Percentiles rank a stretch among this genome's conserved stretches.
phyloP scores from a whole-genome alignment of 2,329 filamentous ascomycete species.

The Lasiodiplodia sp. region DNA sequence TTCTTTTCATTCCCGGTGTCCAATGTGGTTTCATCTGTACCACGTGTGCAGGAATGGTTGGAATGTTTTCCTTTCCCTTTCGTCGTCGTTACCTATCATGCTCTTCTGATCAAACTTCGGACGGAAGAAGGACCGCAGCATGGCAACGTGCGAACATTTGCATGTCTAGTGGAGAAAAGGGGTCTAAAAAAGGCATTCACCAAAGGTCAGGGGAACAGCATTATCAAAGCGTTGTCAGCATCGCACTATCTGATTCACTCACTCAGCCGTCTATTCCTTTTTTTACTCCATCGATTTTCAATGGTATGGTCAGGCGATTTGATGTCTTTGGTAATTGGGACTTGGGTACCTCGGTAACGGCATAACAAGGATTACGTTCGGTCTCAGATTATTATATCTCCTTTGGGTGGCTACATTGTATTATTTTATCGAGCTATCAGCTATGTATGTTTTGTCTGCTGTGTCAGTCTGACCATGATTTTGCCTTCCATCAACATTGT shows the following conservation, averaged over 20 bases:
- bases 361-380: background rate
- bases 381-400: background rate
- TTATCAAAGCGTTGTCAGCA: background rate
- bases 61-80: too few species aligned
- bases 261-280: background rate
- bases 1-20: background rate
- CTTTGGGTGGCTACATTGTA: background rate
- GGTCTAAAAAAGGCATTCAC: background rate
- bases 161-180: background rate
- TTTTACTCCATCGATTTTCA: background rate
- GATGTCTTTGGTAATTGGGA: background rate
- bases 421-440: background rate
- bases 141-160: background rate
- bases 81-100: background rate
- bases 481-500: background rate
- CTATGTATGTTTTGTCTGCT: background rate
- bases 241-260: background rate
- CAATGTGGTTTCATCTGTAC: too few species aligned
- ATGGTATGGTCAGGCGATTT: background rate
- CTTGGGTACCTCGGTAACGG: background rate
- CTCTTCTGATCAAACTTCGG: background rate
- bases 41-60: too few species aligned
- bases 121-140: background rate
- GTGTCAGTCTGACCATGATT: background rate
- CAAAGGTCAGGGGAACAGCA: background rate